Conservation (phyloP, 1,139 yeast species). For the Pneumocystis jirovecii region DNA sequence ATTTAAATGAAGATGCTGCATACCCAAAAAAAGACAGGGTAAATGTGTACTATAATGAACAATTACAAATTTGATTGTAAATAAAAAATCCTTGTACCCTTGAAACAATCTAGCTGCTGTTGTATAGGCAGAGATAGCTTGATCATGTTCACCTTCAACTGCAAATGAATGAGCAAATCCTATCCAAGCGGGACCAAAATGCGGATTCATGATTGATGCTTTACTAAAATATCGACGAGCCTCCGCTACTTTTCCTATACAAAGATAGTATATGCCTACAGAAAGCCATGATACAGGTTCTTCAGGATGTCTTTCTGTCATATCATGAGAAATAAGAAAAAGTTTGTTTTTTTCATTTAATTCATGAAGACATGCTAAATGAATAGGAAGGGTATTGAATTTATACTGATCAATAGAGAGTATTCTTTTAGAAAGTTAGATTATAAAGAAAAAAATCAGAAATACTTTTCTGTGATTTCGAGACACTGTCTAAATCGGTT, state of each 20-base stretch:
- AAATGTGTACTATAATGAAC: conserved; percentile 40
- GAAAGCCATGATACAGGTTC: conserved; percentile 84
- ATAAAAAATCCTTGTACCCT: conserved; percentile 30
- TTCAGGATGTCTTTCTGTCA: conserved; percentile 75
- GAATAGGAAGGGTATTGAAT: conserved; percentile 60
- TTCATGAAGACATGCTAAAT: conserved; percentile 74
- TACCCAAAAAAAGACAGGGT: conserved; percentile 81
- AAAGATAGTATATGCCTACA: conserved; percentile 76
- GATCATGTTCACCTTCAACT: conserved; percentile 95
- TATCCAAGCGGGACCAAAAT: conserved; percentile 92
- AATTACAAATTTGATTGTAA: neutral
- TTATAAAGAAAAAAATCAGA: conserved; percentile 15
- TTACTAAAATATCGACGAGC: conserved; percentile 81
- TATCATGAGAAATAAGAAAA: conserved; percentile 66
- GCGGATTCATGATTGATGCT: conserved; percentile 78
- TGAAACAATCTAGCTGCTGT: conserved; percentile 90
- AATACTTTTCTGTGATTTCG: conserved; percentile 47
- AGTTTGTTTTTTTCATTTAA: conserved; percentile 68
- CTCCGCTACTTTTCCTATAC: conserved; percentile 58
- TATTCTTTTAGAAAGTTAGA: conserved; percentile 15
- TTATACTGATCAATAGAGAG: conserved; percentile 54
- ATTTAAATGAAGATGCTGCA: conserved; percentile 86
- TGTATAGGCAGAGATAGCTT: conserved; percentile 92
- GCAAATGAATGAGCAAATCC: conserved; percentile 98
- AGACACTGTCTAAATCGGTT: conserved; percentile 70